A percentile compares a stretch with the other conserved stretches of the same genome.
Evolutionary conservation across 495 filamentous ascomycete species (phyloP).

Genomic region (Bombardia bombarda): DNA sequence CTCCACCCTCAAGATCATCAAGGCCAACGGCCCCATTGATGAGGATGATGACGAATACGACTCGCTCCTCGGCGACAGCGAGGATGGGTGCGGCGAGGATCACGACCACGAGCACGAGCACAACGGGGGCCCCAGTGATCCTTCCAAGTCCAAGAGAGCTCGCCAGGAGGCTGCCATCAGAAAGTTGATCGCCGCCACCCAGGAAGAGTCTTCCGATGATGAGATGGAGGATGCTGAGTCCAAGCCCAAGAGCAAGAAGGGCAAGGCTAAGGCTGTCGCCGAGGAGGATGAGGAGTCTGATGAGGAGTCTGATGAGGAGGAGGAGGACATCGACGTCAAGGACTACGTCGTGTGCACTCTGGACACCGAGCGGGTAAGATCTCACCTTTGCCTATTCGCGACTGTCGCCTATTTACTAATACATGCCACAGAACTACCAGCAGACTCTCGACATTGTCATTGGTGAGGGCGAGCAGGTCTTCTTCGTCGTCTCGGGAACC

Average conservation of each 20-base stretch:
- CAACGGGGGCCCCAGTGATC: slow-evolving; percentile 86
- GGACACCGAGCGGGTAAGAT: slow-evolving; percentile 56
- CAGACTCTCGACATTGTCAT: slow-evolving; percentile 91
- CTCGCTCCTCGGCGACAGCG: slow-evolving; percentile 44
- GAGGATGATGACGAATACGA: slow-evolving; percentile 57
- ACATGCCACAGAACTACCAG: slow-evolving; percentile 65
- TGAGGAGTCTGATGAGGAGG: slow-evolving; percentile 49
- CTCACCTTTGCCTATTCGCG: not conserved
- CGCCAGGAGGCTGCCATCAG: slow-evolving; percentile 59
- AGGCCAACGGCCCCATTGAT: slow-evolving; percentile 46
- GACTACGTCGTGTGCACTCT: slow-evolving; percentile 91
- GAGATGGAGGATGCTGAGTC: slow-evolving; percentile 57
- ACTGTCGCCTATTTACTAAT: slow-evolving; percentile 22
- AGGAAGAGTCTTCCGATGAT: slow-evolving; percentile 45
- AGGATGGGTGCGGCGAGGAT: slow-evolving; percentile 53
- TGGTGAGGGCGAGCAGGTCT: slow-evolving; percentile 74
- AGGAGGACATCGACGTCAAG: slow-evolving; percentile 64
- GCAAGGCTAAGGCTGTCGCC: slow-evolving; percentile 68
- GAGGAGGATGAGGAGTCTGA: slow-evolving; percentile 47
- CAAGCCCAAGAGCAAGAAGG: slow-evolving; percentile 50
- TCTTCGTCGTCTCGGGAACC: slow-evolving; percentile 85
- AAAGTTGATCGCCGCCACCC: slow-evolving; percentile 62
- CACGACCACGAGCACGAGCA: slow-evolving; percentile 56
- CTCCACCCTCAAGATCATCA: slow-evolving; percentile 85
- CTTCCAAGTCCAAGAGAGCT: slow-evolving; percentile 77